Evolutionary conservation across 305 asterid genomes (phyloP), one percentile per base, ranked within the genome.

Genomic region (Fraxinus floribunda): DNA sequence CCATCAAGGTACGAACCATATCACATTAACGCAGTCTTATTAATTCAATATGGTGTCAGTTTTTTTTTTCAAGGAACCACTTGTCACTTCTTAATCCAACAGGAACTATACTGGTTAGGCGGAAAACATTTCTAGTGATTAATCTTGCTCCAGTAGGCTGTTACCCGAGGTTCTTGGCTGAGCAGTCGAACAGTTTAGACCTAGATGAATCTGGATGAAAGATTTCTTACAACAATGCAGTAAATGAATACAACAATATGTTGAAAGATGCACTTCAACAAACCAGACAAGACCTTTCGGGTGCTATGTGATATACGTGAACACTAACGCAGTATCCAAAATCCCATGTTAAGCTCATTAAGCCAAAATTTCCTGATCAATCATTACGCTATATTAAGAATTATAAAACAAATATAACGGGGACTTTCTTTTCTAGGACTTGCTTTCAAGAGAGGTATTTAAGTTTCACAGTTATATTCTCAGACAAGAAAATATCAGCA

Each of bases 81-180:
- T 15, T 0, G 1, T 46, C 36, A 11, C 44, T 73, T 35, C 36
- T 46, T 16, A 46, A 10, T 13, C 36, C n/a, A 22, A 55, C 78
- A 89, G 92, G 90, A 89, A 72, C 77, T 87, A 9, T 86, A 90
- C 57, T 39, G 39, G 36, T 52, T 83, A 3, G 91, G 92, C 15
- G 92, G 90, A 5, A 90, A 9, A 85, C 90, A 32, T 86, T 90
- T 76, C 36, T 90, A 75, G 93, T 90, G 34, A 85, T 85, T 5
- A 89, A 86, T 80, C 86, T 89, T 16, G 92, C 84, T n/a, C 93
- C 91, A 18, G 26, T 90, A 0, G 93, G 93, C 6, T 90, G 93
- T 57, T 90, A 88, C 76, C 89, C 93, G 0, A 79, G 84, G 35
- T 89, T 78, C 76, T 52, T 86, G 35, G 88, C 81, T 66, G 78